These are phyloP conservation scores for Talaromyces sp. DNA, from an alignment of 2,329 filamentous ascomycete genomes.

Conservation along the genomic window DNA sequence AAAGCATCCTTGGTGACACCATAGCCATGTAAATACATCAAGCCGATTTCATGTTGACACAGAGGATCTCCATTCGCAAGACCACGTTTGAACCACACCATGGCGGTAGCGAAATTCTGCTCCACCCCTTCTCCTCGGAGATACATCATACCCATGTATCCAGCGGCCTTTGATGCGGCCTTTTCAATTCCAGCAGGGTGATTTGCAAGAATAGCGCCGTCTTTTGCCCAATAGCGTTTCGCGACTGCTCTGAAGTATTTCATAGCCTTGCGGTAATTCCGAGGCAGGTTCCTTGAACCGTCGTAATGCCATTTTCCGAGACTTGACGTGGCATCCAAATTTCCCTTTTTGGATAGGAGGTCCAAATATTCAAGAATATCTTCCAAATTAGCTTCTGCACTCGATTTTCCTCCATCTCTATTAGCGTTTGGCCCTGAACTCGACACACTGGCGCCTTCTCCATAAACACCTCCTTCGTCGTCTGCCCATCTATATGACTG, in stretches of 20 bases:
- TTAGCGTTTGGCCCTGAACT: slow-evolving; percentile 81
- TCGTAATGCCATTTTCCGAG: slow-evolving; percentile 85
- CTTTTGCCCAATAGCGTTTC: slow-evolving; percentile 73
- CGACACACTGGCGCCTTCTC: slow-evolving; percentile 85
- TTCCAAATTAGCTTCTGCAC: slow-evolving; percentile 79
- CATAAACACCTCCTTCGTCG: slow-evolving; percentile 86
- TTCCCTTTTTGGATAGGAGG: slow-evolving; percentile 82
- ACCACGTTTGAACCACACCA: slow-evolving; percentile 78
- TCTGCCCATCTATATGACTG: slow-evolving; percentile 85
- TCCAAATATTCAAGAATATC: slow-evolving; percentile 94
- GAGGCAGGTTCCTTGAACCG: slow-evolving; percentile 68
- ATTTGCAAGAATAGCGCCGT: slow-evolving; percentile 68
- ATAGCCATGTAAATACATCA: slow-evolving; percentile 77
- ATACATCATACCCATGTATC: slow-evolving; percentile 84
- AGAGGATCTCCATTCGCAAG: slow-evolving; percentile 70
- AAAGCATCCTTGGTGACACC: slow-evolving; percentile 65
- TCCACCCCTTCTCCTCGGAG: slow-evolving; percentile 78
- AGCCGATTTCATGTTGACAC: slow-evolving; percentile 76
- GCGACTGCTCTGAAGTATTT: slow-evolving; percentile 77
- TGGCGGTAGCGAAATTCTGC: slow-evolving; percentile 71
- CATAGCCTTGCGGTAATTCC: slow-evolving; percentile 68
- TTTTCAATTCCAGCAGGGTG: slow-evolving; percentile 68
- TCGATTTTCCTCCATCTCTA: slow-evolving; percentile 66
- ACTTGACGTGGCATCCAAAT: slow-evolving; percentile 80
- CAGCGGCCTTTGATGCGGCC: slow-evolving; percentile 75